phyloP scores from a whole-genome alignment of 495 filamentous ascomycete genomes.

The Hypoxylon fragiforme region DNA sequence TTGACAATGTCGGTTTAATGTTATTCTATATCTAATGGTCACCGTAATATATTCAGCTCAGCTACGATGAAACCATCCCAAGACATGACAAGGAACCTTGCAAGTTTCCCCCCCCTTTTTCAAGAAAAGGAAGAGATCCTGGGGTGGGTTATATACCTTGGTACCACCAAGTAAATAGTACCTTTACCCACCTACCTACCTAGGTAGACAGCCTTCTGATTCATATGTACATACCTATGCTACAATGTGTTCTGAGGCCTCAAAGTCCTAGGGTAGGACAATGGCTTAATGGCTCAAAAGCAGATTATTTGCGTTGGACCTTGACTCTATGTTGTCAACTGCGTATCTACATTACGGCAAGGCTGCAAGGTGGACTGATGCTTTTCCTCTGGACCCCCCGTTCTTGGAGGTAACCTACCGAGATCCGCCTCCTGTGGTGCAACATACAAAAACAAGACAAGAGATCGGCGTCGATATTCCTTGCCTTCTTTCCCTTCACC shows the following conservation, averaged over 20 bases:
- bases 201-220: no score
- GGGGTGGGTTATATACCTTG: constrained; percentile 18
- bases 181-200: no score
- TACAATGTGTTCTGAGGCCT: no score
- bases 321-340: no score
- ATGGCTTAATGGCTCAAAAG: constrained; percentile 4
- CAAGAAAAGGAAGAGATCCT: constrained; percentile 15
- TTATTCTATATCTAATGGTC: constrained; percentile 13
- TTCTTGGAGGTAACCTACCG: constrained; percentile 28
- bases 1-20: constrained; percentile 18
- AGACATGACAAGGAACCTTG: constrained; percentile 4
- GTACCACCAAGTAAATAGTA: constrained; percentile 14
- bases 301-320: no score
- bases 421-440: constrained; percentile 25
- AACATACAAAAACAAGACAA: constrained; percentile 15
- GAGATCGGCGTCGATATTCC: constrained; percentile 18
- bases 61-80: constrained; percentile 24
- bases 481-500: constrained; percentile 20
- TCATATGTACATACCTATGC: no score
- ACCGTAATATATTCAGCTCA: constrained; percentile 22
- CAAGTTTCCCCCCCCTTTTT: no score
- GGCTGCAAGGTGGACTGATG: constrained; percentile 29
- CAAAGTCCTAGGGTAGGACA: constrained; percentile 2
- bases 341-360: no score
- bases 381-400: constrained; percentile 8